Base-by-base conservation (phyloP, 768 basidiomycete species). In the Mycena haematopus region DNA sequence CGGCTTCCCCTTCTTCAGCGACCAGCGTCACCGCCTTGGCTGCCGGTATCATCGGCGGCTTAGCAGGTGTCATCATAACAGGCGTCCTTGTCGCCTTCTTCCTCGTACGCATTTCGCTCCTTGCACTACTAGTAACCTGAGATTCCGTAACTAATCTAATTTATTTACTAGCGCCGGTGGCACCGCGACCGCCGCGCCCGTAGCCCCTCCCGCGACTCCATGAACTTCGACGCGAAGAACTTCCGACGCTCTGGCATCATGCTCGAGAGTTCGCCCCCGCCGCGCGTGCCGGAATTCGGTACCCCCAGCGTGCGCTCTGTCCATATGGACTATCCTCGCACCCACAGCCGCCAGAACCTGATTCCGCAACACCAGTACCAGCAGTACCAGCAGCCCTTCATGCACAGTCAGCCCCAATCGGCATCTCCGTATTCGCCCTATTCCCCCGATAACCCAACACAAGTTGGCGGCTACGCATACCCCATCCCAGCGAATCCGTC, bases 61-160 rank as follows among this genome's bases (percentile, higher is more conserved):
- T 63, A 2, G 51, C 25, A 1, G 62, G 62, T 3, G 36, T 63
- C 9, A 22, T 25, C 3, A 1, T 63, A 7, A 53, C 62, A 3
- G 56, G 51, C 2, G 14, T 63, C 6, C 29, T 63, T 6, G 46
- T 63, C n/a, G 62, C 62, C 19, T 63, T 63, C 51, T 46, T 63
- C 19, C 13, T 63, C 19, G 56, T 57, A 44, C 50, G 29, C 15
- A 21, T 52, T 33, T 22, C 1, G 31, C 25, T 36, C n/a, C 2
- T 14, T 27, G 15, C 8, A 10, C 19, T 14, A 13, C 15, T 1
- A 31, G 6, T 9, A 31, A 31, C 29, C 29, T 31, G 14, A 36
- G 2, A n/a, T 14, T 22, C 6, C 15, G 15, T 31, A 31, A 31
- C 29, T 31, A 36, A 2, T 14, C 4, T 0, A 21, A 33, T 25